Conservation (phyloP, 2,329 filamentous ascomycete genomes). For the Beauveria bassiana region DNA sequence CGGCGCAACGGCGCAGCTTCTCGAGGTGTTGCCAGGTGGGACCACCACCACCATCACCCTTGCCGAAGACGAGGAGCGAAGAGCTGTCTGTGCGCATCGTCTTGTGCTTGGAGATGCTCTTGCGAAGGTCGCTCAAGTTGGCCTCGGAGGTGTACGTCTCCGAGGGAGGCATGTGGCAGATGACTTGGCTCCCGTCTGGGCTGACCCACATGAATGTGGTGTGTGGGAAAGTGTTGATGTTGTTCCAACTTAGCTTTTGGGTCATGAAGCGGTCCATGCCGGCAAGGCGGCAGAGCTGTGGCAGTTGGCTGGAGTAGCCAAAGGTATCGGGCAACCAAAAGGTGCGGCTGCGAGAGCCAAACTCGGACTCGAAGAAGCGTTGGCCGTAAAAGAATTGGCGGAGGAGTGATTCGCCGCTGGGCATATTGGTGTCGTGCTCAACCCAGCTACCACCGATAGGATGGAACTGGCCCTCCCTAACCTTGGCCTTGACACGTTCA, state of each 20-base stretch:
- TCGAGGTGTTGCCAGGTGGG: slow-evolving; percentile 92
- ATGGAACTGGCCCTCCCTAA: slow-evolving; percentile 85
- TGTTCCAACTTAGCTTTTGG: slow-evolving; percentile 99
- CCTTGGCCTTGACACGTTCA: slow-evolving; percentile 83
- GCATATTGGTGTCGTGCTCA: slow-evolving; percentile 96
- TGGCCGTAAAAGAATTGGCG: slow-evolving; percentile 95
- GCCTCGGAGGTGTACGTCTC: slow-evolving; percentile 95
- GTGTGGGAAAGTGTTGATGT: slow-evolving; percentile 98
- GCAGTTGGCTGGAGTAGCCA: slow-evolving; percentile 90
- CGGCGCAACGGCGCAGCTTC: slow-evolving; percentile 86
- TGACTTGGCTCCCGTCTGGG: slow-evolving; percentile 88
- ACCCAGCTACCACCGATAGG: slow-evolving; percentile 98
- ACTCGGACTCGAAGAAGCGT: slow-evolving; percentile 86
- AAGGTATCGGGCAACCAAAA: slow-evolving; percentile 99
- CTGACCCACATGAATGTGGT: slow-evolving; percentile 99
- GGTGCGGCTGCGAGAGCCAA: slow-evolving; percentile 79
- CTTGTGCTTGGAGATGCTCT: slow-evolving; percentile 88
- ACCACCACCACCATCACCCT: slow-evolving; percentile 91
- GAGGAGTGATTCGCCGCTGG: slow-evolving; percentile 87
- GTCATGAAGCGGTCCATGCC: slow-evolving; percentile 97
- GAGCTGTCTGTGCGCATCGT: slow-evolving; percentile 89
- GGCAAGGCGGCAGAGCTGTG: slow-evolving; percentile 86
- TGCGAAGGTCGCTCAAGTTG: slow-evolving; percentile 87
- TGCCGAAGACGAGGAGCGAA: slow-evolving; percentile 88
- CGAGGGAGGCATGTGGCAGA: slow-evolving; percentile 94